These are phyloP conservation scores for Fusarium sp. DNA, from an alignment of 2,329 filamentous ascomycete species.

Conservation along the genomic window DNA sequence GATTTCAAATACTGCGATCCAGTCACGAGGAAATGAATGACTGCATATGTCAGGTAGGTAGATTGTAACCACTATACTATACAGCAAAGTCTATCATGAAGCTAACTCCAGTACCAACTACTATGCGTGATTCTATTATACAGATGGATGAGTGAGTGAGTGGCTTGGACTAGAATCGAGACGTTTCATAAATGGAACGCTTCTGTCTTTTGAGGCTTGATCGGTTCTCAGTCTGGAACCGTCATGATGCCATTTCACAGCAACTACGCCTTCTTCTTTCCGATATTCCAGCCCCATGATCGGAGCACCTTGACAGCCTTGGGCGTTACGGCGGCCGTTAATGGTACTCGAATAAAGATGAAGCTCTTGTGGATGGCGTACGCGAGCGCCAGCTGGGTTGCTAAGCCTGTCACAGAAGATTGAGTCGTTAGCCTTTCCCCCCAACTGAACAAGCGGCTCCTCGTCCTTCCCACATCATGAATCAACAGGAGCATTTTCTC, in stretches of 20 bases:
- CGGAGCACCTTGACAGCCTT: slow-evolving; percentile 92
- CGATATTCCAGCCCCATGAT: slow-evolving; percentile 94
- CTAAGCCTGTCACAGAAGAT: slow-evolving; percentile 61
- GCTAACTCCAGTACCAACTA: slow-evolving; percentile 13
- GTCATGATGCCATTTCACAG: slow-evolving; percentile 14
- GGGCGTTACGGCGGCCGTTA: slow-evolving; percentile 89
- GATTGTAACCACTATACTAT: slow-evolving; percentile 5
- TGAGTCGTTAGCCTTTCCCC: slow-evolving; percentile 41
- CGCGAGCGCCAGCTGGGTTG: slow-evolving; percentile 88
- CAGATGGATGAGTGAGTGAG: slow-evolving; percentile 9
- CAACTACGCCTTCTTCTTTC: slow-evolving; percentile 66
- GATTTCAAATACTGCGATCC: slow-evolving; percentile 9
- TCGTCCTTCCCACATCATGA: slow-evolving; percentile 7
- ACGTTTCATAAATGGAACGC: slow-evolving; percentile 20
- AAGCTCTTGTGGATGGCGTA: slow-evolving; percentile 99
- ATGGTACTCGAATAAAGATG: slow-evolving; percentile 93
- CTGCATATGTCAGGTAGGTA: background rate
- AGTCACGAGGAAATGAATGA: background rate
- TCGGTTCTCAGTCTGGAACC: slow-evolving; percentile 21
- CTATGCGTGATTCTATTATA: slow-evolving; percentile 20
- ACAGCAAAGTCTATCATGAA: slow-evolving; percentile 20
- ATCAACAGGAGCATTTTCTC: slow-evolving; percentile 7
- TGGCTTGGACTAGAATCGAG: slow-evolving; percentile 10
- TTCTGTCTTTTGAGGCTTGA: slow-evolving; percentile 14
- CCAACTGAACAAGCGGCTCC: slow-evolving; percentile 15